Conservation (phyloP, 345 rosid species). For the Populus deltoides region DNA sequence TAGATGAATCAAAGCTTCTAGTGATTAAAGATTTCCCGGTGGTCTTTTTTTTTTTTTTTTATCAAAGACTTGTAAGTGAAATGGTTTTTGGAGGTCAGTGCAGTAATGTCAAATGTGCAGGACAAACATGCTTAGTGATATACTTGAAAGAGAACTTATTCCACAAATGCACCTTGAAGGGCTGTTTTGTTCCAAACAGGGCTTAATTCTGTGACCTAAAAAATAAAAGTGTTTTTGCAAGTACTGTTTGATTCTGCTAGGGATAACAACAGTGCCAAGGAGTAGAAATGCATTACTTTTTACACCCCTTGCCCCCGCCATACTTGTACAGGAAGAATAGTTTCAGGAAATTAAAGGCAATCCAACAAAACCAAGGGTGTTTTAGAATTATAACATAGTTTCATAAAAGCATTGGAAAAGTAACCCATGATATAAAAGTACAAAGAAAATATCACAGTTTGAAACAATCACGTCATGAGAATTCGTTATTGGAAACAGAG, state of each 20-base stretch:
- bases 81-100: neutral
- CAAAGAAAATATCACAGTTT: too few species aligned
- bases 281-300: conserved; percentile 17
- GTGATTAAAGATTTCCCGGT: too few species aligned
- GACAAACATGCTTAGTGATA: conserved; percentile 1
- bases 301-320: conserved; percentile 31
- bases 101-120: neutral
- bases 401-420: too few species aligned
- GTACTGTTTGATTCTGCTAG: conserved; percentile 39
- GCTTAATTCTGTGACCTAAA: conserved; percentile 14
- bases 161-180: conserved; percentile 11
- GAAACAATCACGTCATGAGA: too few species aligned
- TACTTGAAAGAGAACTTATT: conserved; percentile 4
- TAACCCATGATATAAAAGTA: too few species aligned
- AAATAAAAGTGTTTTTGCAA: conserved; percentile 33
- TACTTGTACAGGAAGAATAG: conserved; percentile 35
- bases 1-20: too few species aligned
- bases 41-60: too few species aligned
- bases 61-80: neutral
- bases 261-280: conserved; percentile 24
- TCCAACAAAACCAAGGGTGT: conserved; percentile 16
- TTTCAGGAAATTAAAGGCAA: conserved; percentile 32
- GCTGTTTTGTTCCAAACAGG: conserved; percentile 28
- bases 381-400: too few species aligned
- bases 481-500: too few species aligned